Evolutionary conservation across 768 basidiomycete genomes (phyloP), one percentile per base, ranked within the genome.

Genomic region (Lentinula sp.): DNA sequence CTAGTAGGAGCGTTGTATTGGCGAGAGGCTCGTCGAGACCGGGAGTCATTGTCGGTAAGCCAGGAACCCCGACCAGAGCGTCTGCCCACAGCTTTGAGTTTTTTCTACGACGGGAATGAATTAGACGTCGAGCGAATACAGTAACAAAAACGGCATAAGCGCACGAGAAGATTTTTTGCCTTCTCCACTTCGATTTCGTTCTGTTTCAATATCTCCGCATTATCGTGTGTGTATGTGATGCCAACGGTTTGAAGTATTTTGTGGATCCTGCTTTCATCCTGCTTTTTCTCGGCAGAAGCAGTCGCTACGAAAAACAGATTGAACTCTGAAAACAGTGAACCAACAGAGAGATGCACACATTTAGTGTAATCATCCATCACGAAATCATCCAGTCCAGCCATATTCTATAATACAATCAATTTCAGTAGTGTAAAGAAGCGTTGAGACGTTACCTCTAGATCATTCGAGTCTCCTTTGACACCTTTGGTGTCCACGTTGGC

Each of bases 221-320:
- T 93, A 23, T 80, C 78, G 66, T 93, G 91, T 35, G 82, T 88
- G 64, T 93, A 93, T 55, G 77, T 79, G 4, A 90, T 83, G 2
- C 88, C 89, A 31, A 84, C 78, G 7, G 78, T 76, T 60, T 76
- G 80, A 16, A 92, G 75, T 0, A 83, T 81, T 65, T 76, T 80
- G 61, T 84, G 77, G 21, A 77, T 81, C 21, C 74, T 76, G 57
- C 83, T 77, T 60, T 83, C 77, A 21, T 77, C 76, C 52, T 83
- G 76, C 60, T 83, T 75, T 57, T 80, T 76, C 16, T 67, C 68
- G 11, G 68, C 62, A 61, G 76, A 65, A 31, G 80, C 74, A 42
- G 76, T 72, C 28, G 77, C 82, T 80, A 54, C 11, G 52, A 59
- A 32, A 32, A 15, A 37, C 16, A 15, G 18, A 32, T 60, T 16